These are phyloP conservation scores for Ananas comosus DNA, from an alignment of 176 grass and related monocot genomes.

Conservation along the genomic window DNA sequence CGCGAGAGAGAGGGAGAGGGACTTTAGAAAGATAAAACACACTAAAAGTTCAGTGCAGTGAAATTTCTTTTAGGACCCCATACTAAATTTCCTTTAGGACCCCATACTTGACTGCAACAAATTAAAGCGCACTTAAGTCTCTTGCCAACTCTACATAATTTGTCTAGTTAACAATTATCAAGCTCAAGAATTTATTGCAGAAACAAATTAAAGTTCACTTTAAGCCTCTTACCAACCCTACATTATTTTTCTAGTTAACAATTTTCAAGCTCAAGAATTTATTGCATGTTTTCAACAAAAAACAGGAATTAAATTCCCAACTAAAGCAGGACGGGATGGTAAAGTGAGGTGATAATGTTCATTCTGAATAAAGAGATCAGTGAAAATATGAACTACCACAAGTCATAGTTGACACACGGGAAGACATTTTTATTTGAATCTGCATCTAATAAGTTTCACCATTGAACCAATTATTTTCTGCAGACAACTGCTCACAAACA, in stretches of 20 bases:
- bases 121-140: too few species aligned
- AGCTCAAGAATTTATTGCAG: not conserved
- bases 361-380: not conserved
- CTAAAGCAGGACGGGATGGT: not conserved
- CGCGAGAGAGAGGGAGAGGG: too few species aligned
- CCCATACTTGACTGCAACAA: too few species aligned
- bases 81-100: too few species aligned
- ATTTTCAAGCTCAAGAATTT: not conserved
- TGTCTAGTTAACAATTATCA: not conserved
- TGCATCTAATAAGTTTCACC: not conserved
- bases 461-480: not conserved
- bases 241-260: not conserved
- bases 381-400: not conserved
- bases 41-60: too few species aligned
- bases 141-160: too few species aligned
- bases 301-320: not conserved
- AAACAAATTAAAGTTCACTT: not conserved
- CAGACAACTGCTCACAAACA: not conserved
- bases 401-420: not conserved
- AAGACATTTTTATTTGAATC: not conserved
- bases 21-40: too few species aligned
- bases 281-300: not conserved
- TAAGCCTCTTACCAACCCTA: too few species aligned
- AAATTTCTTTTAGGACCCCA: too few species aligned
- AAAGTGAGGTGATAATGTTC: not conserved